Percentiles rank a stretch among this genome's conserved stretches.
phyloP scores from a whole-genome alignment of 768 basidiomycete genomes.

The Tulasnella sp. region DNA sequence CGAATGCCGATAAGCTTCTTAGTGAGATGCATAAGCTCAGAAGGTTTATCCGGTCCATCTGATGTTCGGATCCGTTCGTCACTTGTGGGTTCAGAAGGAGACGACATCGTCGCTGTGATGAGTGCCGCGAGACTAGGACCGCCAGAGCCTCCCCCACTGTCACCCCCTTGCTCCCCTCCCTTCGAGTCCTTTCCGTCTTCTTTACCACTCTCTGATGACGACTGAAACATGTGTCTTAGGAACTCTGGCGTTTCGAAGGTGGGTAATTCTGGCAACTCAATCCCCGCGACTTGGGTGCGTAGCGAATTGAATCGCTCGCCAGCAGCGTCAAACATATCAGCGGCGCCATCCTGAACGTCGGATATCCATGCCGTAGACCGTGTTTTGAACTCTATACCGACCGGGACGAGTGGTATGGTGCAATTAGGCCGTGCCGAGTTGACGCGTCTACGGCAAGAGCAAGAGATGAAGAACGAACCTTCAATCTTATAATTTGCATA shows the following conservation, averaged over 20 bases:
- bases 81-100: slow-evolving; percentile 52
- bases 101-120: slow-evolving; percentile 66
- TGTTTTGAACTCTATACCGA: slow-evolving; percentile 57
- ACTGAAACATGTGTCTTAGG: slow-evolving; percentile 29
- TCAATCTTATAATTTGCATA: slow-evolving; percentile 98
- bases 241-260: slow-evolving; percentile 60
- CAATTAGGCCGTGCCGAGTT: background rate
- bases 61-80: slow-evolving; percentile 19
- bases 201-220: background rate
- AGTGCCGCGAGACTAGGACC: slow-evolving; percentile 58
- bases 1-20: slow-evolving; percentile 93
- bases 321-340: slow-evolving; percentile 61
- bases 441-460: too few relatives aligned
- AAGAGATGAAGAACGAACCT: slow-evolving; percentile 40
- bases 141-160: slow-evolving; percentile 17
- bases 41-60: slow-evolving; percentile 36
- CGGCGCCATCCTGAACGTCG: slow-evolving; percentile 54
- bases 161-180: background rate
- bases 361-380: slow-evolving; percentile 55
- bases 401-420: background rate
- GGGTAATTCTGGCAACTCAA: slow-evolving; percentile 49
- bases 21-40: slow-evolving; percentile 88
- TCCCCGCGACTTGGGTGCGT: slow-evolving; percentile 45
- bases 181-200: background rate
- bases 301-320: slow-evolving; percentile 54